Evolutionary conservation across 2,329 filamentous ascomycete species (phyloP).

Genomic region (Endocalyx cinctus): DNA sequence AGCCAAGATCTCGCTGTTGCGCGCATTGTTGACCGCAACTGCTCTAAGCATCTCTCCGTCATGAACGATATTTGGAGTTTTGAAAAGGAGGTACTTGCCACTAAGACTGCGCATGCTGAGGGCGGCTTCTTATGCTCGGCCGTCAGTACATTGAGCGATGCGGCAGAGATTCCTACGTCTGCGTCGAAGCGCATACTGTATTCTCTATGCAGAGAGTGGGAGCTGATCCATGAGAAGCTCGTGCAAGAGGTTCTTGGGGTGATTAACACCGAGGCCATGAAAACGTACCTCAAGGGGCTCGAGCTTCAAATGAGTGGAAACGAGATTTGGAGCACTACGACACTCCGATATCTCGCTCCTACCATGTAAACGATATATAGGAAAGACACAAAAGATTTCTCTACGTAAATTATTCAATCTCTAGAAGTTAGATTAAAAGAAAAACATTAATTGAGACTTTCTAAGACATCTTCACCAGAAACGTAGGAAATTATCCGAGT

Average conservation of each 20-base stretch:
- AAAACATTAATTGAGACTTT: too few species aligned
- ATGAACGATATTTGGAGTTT: constrained; percentile 35
- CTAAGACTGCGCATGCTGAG: constrained; percentile 10
- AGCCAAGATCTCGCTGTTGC: constrained; percentile 18
- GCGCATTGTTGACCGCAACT: constrained; percentile 26
- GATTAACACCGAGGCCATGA: constrained; percentile 5
- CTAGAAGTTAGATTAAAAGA: too few species aligned
- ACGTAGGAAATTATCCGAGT: too few species aligned
- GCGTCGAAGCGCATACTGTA: constrained; percentile 14
- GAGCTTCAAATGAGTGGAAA: constrained; percentile 26
- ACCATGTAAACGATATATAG: too few species aligned
- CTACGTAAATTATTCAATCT: too few species aligned
- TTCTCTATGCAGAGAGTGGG: constrained; percentile 11
- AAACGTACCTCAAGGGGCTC: constrained; percentile 26
- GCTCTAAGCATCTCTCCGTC: constrained; percentile 28
- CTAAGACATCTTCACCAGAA: too few species aligned
- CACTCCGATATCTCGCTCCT: too few species aligned
- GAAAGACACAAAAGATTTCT: too few species aligned
- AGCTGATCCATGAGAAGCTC: constrained; percentile 10
- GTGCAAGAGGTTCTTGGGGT: constrained; percentile 5
- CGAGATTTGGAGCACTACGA: constrained; percentile 23
- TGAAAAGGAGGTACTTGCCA: constrained; percentile 30
- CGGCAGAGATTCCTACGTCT: constrained; percentile 15
- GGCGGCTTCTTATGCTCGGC: constrained; percentile 28
- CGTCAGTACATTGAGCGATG: constrained; percentile 23